Evolutionary conservation across 1,284 basidiomycete species (phyloP), one percentile per base, ranked within the genome.

Genomic region (Apiotrichum gracile): DNA sequence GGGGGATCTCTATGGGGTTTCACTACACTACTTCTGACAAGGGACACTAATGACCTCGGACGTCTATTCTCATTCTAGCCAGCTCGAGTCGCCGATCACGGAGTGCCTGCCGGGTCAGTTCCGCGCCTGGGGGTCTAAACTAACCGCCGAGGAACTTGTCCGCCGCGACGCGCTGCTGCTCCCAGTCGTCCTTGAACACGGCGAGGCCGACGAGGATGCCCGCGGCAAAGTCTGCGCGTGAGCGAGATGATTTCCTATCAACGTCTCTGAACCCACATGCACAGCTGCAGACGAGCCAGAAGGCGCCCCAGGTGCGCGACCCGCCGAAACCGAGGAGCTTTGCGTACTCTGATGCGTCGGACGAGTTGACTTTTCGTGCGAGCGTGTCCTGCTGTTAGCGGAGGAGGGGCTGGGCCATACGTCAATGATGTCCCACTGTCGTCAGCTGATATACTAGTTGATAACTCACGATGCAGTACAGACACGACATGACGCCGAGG

Each of bases 401-500:
- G 5, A 8, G 10, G 13, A 12, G 2, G 12, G 35, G 17, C 8
- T 5, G 3, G 5, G 17, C 33, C 54, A 35, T 16, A 46, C 44
- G 83, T 88, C 88, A 50, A 91, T 79, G 52, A 93, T 85, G 65
- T 93, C 90, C 88, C 89, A 93, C 17, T 72, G 43, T 85, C 5
- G 45, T 61, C 39, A 61, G 60, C 47, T 2, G 12, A 33, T 9
- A 24, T n/a, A 16, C 29, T 7, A 35, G 10, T 8, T 12, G 2
- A 4, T 37, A 25, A 56, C 68, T 64, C 35, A 72, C 70, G 33
- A 76, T 67, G 5, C 69, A 67, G 67, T 94, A 93, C 74, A 94
- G 79, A 71, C 87, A 87, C 9, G 85, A 88, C 91, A 93, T 93
- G 61, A 93, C 88, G n/a, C 92, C 93, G 51, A 96, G 84, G 74